These are phyloP conservation scores for Rhodotorula diobovata DNA, from an alignment of 768 basidiomycete species.

Conservation along the genomic window DNA sequence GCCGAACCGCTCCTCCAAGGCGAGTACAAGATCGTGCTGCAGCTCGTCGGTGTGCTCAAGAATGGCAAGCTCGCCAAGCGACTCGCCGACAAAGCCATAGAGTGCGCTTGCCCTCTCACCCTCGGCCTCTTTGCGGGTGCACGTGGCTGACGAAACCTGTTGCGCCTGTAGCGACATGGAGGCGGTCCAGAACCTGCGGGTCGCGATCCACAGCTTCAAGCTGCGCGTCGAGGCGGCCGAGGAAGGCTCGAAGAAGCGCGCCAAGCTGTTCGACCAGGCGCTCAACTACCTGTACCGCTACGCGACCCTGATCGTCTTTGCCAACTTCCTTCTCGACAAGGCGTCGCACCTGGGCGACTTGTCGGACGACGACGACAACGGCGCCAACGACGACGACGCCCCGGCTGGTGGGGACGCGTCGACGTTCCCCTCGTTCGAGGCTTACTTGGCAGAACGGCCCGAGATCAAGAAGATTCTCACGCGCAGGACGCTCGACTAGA, in stretches of 20 bases:
- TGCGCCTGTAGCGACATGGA: slow-evolving; percentile 39
- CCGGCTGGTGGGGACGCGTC: slow-evolving; percentile 3
- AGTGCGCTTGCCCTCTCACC: slow-evolving; percentile 46
- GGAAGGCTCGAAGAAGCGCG: slow-evolving; percentile 70
- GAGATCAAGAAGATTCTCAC: slow-evolving; percentile 38
- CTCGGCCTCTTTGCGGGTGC: too few species aligned
- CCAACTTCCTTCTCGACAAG: slow-evolving; percentile 83
- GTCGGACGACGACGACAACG: background rate
- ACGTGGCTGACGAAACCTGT: background rate
- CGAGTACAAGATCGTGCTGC: slow-evolving; percentile 93
- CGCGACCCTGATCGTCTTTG: slow-evolving; percentile 85
- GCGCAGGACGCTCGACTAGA: slow-evolving; percentile 34
- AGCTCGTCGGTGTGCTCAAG: slow-evolving; percentile 53
- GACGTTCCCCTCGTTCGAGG: slow-evolving; percentile 39
- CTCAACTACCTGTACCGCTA: slow-evolving; percentile 86
- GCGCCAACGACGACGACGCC: slow-evolving; percentile 27
- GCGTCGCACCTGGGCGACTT: background rate
- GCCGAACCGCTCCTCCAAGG: slow-evolving; percentile 51
- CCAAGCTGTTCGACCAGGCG: slow-evolving; percentile 66
- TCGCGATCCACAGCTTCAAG: slow-evolving; percentile 86
- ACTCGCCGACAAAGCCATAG: slow-evolving; percentile 79
- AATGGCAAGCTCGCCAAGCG: slow-evolving; percentile 90
- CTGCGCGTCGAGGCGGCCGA: slow-evolving; percentile 62
- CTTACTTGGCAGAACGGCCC: slow-evolving; percentile 33
- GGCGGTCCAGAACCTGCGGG: slow-evolving; percentile 93